Base-by-base conservation (phyloP, 192 early-diverging fungal genomes). In the Kickxella alabastrina region DNA sequence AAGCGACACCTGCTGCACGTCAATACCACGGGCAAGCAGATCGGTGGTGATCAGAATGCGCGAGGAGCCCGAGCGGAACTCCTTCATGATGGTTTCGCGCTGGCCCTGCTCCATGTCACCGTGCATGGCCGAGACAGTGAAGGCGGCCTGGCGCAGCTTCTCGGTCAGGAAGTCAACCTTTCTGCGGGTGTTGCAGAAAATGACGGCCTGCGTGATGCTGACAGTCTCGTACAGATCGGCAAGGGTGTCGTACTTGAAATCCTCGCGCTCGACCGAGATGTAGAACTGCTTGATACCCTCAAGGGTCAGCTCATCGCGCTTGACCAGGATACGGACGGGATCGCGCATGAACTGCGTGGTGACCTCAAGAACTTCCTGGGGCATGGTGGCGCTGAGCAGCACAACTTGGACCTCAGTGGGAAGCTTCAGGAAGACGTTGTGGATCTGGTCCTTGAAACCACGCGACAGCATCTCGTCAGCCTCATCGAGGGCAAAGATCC, bases 91-190 rank as follows among this genome's bases (percentile, higher is more conserved):
- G 49, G 86, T 82, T 52, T 93, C 87, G 77, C 97, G 92, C 79
- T 98, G 90, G 43, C 75, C 59, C 78, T 98, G 94, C 54, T 90
- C 88, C 97, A 99, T 97, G 48, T 99, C 97, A 73, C 95, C 94
- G 85, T 99, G 95, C 87, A 99, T 92, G 67, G 94, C 91, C 40
- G 93, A 93, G 52, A 97, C 94, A 52, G 94, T 96, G 79, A 98
- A 97, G 62, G 89, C 85, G 48, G 86, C 79, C 51, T 80, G 82
- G 54, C 82, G 85, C 72, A 98, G 87, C 79, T 97, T 91, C 68
- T 99, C 95, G 51, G 95, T 98, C 56, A 99, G 78, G 88, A 91
- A 98, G 83, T 99, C 95, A 52, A 98, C 94, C 88, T 97, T 99
- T 84, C 93, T 90, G 67, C 92, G 85, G 63, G 94, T 97, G 85